Evolutionary conservation across 2,329 filamentous ascomycete genomes (phyloP).

Genomic region (Tolypocladium cylindrosporum): DNA sequence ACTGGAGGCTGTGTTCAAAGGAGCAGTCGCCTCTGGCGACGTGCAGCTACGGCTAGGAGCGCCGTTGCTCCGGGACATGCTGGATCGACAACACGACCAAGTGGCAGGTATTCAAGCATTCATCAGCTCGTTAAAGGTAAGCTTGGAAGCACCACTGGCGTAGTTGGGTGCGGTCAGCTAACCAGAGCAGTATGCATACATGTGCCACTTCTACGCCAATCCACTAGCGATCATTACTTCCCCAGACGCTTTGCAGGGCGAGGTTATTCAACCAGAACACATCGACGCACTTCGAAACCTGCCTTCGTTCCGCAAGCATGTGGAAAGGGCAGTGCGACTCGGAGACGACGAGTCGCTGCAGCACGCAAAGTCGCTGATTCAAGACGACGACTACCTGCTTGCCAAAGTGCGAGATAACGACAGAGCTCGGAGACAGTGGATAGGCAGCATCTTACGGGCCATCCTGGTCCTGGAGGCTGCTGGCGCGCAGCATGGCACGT

Average conservation of each 20-base stretch:
- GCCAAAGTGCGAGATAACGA: conserved; percentile 24
- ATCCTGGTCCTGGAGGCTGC: conserved; percentile 35
- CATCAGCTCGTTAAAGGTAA: conserved; percentile 57
- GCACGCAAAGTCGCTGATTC: conserved; percentile 37
- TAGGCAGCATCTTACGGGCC: conserved; percentile 36
- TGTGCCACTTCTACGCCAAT: conserved; percentile 80
- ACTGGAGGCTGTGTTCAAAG: conserved; percentile 61
- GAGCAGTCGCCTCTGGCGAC: conserved; percentile 48
- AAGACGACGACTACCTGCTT: conserved; percentile 49
- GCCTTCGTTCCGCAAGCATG: conserved; percentile 53
- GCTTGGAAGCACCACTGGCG: conserved; percentile 1
- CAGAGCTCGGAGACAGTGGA: conserved; percentile 22
- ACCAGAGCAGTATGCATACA: conserved; percentile 59
- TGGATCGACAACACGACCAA: conserved; percentile 68
- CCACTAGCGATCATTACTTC: conserved; percentile 56
- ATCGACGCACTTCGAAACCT: conserved; percentile 58
- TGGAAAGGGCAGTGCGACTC: conserved; percentile 37
- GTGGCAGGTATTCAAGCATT: conserved; percentile 68
- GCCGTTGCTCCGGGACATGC: conserved; percentile 48
- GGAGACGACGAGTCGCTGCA: conserved; percentile 33
- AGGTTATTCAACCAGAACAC: conserved; percentile 46
- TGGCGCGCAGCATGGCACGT: conserved; percentile 26
- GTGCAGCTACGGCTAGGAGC: conserved; percentile 54
- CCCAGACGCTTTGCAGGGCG: conserved; percentile 8
- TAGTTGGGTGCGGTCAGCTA: background rate